A percentile compares a stretch with the other conserved stretches of the same genome.
Conservation (phyloP, 306 rosid species). For the Medicago truncatula region DNA sequence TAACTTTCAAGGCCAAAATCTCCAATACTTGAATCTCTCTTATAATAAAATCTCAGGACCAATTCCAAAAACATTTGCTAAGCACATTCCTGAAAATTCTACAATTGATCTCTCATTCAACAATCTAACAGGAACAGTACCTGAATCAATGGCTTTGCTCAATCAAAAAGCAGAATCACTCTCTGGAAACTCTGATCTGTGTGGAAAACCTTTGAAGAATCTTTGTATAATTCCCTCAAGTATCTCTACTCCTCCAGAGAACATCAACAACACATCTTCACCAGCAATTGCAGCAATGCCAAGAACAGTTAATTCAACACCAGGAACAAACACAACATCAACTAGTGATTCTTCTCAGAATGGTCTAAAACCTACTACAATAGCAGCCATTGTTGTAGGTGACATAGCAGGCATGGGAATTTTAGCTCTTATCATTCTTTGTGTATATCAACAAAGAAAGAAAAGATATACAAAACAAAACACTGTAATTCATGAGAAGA, state of each 20-base stretch:
- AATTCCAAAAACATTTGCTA: constrained; percentile 64
- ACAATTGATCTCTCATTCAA: constrained; percentile 90
- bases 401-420: constrained; percentile 72
- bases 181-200: constrained; percentile 74
- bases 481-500: constrained; percentile 17
- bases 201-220: constrained; percentile 81
- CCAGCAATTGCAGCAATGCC: constrained; percentile 98
- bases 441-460: constrained; percentile 68
- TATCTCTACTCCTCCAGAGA: constrained; percentile 65
- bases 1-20: constrained; percentile 57
- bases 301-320: constrained; percentile 59
- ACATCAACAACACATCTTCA: constrained; percentile 56
- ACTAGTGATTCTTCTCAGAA: constrained; percentile 38
- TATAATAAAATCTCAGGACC: constrained; percentile 78
- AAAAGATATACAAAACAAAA: constrained; percentile 35
- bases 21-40: constrained; percentile 77
- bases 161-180: constrained; percentile 61
- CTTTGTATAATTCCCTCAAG: constrained; percentile 81
- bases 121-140: constrained; percentile 75
- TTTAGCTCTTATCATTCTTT: constrained; percentile 57
- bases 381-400: constrained; percentile 74
- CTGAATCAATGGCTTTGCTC: constrained; percentile 58
- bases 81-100: constrained; percentile 52
- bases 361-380: constrained; percentile 73
- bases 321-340: constrained; percentile 41